Percentiles rank a stretch among this genome's conserved stretches.
These are phyloP conservation scores for Lenzites betulinus DNA, from an alignment of 768 basidiomycete genomes.

Conservation along the genomic window DNA sequence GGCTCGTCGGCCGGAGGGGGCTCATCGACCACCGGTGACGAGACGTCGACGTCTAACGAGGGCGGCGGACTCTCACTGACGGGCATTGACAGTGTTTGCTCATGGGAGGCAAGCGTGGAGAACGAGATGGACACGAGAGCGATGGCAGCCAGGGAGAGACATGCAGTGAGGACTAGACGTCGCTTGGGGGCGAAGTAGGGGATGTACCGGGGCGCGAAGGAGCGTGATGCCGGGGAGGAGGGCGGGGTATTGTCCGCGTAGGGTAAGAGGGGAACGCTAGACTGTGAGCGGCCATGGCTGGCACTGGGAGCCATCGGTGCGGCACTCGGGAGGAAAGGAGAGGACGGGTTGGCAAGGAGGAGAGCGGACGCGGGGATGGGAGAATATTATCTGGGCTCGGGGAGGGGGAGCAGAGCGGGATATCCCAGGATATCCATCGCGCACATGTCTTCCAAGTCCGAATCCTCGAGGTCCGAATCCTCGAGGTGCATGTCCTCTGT, in stretches of 20 bases:
- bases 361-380: constrained; percentile 1
- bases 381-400: constrained; percentile 3
- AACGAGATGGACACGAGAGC: constrained; percentile 1
- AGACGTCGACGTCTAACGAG: constrained; percentile 20
- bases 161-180: constrained; percentile 30
- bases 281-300: constrained; percentile 24
- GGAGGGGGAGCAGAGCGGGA: constrained; percentile 6
- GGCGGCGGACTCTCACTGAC: constrained; percentile 6
- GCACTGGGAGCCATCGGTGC: constrained; percentile 1
- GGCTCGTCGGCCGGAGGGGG: not conserved
- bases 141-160: constrained; percentile 27
- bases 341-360: not conserved
- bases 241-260: constrained; percentile 23
- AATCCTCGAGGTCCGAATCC: constrained; percentile 5
- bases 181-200: constrained; percentile 12
- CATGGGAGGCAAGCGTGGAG: not conserved
- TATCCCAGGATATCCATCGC: constrained; percentile 4
- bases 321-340: constrained; percentile 3
- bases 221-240: constrained; percentile 14
- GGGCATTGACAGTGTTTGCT: not conserved
- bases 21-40: constrained; percentile 14
- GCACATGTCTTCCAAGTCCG: not conserved
- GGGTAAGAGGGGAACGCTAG: constrained; percentile 29
- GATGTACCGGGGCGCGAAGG: constrained; percentile 13
- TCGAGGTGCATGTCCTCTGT: not conserved